These are phyloP conservation scores for Areca catechu DNA, from an alignment of 176 grass and related monocot species.

Conservation along the genomic window DNA sequence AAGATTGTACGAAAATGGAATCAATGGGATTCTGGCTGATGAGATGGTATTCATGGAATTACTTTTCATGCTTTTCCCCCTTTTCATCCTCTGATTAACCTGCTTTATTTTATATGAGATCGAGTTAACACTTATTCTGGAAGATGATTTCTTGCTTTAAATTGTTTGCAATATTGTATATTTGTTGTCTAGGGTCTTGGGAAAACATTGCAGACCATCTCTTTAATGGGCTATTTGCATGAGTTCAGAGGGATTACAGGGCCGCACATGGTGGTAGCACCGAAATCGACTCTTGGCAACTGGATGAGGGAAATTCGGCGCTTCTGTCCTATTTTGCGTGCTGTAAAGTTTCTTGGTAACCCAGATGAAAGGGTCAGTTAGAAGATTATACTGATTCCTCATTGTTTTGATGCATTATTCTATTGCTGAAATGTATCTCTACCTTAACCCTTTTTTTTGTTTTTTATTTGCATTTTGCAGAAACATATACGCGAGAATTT, in stretches of 20 bases:
- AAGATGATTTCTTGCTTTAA: no score
- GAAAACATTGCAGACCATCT: conserved; percentile 99
- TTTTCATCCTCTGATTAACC: no score
- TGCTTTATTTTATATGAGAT: no score
- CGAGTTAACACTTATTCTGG: no score
- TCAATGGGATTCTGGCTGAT: conserved; percentile 97
- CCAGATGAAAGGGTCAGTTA: conserved; percentile 83
- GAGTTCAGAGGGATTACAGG: conserved; percentile 96
- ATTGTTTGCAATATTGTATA: no score
- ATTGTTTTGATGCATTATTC: no score
- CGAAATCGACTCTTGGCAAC: conserved; percentile 97
- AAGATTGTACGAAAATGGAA: conserved; percentile 90
- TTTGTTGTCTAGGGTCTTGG: conserved; percentile 71
- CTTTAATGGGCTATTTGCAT: conserved; percentile 77
- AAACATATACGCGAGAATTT: conserved; percentile 80
- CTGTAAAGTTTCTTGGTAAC: conserved; percentile 92
- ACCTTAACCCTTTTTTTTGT: no score
- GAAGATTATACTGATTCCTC: no score
- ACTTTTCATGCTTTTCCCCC: no score
- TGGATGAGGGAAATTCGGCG: conserved; percentile 96
- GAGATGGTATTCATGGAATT: conserved; percentile 65
- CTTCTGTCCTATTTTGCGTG: conserved; percentile 76
- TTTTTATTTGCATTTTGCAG: conserved; percentile 24
- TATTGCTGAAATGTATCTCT: no score
- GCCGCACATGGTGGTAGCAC: conserved; percentile 96